Evolutionary conservation across 106 monocot genomes (phyloP).

Genomic region (Dendrobium huoshanense): DNA sequence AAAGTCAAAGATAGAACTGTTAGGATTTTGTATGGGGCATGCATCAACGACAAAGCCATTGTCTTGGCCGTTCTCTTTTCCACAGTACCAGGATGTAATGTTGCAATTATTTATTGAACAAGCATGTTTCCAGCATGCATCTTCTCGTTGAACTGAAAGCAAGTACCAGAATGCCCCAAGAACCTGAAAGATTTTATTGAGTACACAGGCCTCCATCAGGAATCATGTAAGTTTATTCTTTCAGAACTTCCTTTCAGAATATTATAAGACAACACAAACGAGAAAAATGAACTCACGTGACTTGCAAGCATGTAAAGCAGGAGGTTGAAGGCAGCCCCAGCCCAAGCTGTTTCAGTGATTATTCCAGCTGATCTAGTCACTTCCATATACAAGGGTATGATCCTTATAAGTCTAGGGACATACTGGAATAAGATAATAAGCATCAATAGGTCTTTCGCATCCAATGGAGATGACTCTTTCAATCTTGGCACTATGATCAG

Average conservation of each 20-base stretch:
- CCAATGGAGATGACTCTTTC: slow-evolving; percentile 26
- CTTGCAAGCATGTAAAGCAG: slow-evolving; percentile 96
- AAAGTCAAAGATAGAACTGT: slow-evolving; percentile 37
- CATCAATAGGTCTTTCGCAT: slow-evolving; percentile 64
- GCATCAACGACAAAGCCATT: slow-evolving; percentile 14
- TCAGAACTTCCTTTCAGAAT: not conserved
- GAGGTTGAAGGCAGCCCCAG: slow-evolving; percentile 91
- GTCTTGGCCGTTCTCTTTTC: not conserved
- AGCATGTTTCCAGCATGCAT: slow-evolving; percentile 64
- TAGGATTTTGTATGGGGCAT: slow-evolving; percentile 37
- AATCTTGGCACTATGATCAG: slow-evolving; percentile 46
- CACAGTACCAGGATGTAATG: slow-evolving; percentile 44
- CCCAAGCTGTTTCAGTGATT: slow-evolving; percentile 88
- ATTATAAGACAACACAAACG: not conserved
- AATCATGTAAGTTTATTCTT: not conserved
- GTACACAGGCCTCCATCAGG: not conserved
- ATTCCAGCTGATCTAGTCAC: slow-evolving; percentile 84
- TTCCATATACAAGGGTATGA: slow-evolving; percentile 75
- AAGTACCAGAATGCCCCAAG: slow-evolving; percentile 96
- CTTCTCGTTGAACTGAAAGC: slow-evolving; percentile 71
- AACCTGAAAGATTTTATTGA: slow-evolving; percentile 30
- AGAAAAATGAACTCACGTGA: slow-evolving; percentile 57
- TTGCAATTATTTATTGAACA: slow-evolving; percentile 28
- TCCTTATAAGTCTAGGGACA: slow-evolving; percentile 62
- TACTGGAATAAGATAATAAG: slow-evolving; percentile 65